Evolutionary conservation across 805 yeast genomes (phyloP), one percentile per base, ranked within the genome.

Genomic region (Myxozyma kluyveri): DNA sequence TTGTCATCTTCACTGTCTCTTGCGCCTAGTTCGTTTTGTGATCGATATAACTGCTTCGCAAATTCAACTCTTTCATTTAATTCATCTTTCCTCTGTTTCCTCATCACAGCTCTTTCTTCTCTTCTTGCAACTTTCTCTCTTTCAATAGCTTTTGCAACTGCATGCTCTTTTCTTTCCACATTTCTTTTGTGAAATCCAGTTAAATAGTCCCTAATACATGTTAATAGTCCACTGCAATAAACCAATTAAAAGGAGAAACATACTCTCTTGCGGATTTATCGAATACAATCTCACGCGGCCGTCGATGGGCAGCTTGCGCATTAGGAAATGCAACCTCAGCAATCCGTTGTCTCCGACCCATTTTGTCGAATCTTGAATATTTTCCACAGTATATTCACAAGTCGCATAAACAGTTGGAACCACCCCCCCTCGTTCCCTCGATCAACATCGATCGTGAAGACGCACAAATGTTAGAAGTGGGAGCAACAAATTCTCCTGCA

Each of bases 161-260:
- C 98, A 59, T 84, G 82, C 71, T 88, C 90, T 70, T 86, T 86
- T 67, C 98, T 78, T 64, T 86, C 86, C 17, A 91, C 67, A 67
- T 91, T 91, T 65, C 99, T 79, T 71, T 91, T 91, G 69, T 93
- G 98, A 69, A 91, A 91, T 37, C 99, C 99, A 2, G 97, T 91
- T 60, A 91, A 72, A 67, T 82, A 91, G 55, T 91, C 96, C 27
- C 73, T 68, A 22, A 17, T 9, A 7, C 50, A 6, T 10, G 6
- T 9, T 12, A 26, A 33, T 17, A 3, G 38, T 31, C 12, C 3
- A 14, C 4, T 12, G 17, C 24, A 14, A 17, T 12, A 3, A 17
- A 10, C 18, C 5, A 14, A 5, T n/a, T 7, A 17, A 6, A 10
- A 10, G 7, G 2, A 23, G 9, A 10, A 24, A 65, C 74, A 58